Conservation (phyloP, 208 protist genomes). For the Herpetomonas samuelpessoai region DNA sequence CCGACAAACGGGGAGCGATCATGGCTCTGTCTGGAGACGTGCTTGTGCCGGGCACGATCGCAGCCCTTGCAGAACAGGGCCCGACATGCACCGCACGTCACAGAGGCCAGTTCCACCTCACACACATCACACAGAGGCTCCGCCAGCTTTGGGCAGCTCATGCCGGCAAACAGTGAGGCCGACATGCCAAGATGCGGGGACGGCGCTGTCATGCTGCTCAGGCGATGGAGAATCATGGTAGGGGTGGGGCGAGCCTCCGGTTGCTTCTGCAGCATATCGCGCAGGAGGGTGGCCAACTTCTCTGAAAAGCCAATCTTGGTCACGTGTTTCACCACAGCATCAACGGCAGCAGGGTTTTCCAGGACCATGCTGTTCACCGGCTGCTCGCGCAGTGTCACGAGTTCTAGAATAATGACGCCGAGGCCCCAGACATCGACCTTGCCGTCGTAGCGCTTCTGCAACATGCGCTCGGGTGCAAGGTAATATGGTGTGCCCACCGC, state of each 20-base stretch:
- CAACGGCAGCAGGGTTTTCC: slow-evolving; percentile 43
- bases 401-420: slow-evolving; percentile 74
- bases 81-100: slow-evolving; percentile 41
- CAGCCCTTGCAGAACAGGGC: slow-evolving; percentile 59
- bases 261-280: slow-evolving; percentile 72
- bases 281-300: slow-evolving; percentile 50
- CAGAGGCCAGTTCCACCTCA: slow-evolving; percentile 48
- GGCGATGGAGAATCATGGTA: slow-evolving; percentile 36
- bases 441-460: slow-evolving; percentile 75
- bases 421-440: slow-evolving; percentile 89
- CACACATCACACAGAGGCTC: slow-evolving; percentile 57
- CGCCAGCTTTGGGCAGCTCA: slow-evolving; percentile 50
- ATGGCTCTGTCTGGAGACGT: slow-evolving; percentile 57
- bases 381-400: slow-evolving; percentile 73
- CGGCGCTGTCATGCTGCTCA: slow-evolving; percentile 32
- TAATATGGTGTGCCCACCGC: slow-evolving; percentile 91
- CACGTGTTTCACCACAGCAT: slow-evolving; percentile 55
- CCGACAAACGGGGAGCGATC: slow-evolving; percentile 32
- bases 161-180: slow-evolving; percentile 32
- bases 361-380: slow-evolving; percentile 84
- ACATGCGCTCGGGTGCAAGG: slow-evolving; percentile 88
- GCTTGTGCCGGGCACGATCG: slow-evolving; percentile 58
- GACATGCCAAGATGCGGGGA: slow-evolving; percentile 27
- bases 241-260: slow-evolving; percentile 61
- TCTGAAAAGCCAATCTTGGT: slow-evolving; percentile 57